Base-by-base conservation (phyloP, 2,329 filamentous ascomycete species). In the Colletotrichum tabaci region DNA sequence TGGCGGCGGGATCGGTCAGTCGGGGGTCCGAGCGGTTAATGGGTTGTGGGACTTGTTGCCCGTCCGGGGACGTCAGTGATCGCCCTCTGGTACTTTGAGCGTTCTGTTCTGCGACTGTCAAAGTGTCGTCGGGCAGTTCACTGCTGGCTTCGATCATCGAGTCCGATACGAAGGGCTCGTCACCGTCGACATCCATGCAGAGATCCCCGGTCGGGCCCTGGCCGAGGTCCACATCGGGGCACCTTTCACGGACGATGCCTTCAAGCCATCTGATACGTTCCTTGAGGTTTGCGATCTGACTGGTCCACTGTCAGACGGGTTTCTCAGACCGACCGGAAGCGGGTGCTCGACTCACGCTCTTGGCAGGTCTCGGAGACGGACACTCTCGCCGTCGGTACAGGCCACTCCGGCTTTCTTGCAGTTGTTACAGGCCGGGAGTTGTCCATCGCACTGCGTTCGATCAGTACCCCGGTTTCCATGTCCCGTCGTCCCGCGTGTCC, bases 231-330 rank as follows among this genome's bases (percentile, higher is more conserved):
- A 87, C 72, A 23, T 84, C 82, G 0, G 85, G 80, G 66, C 85
- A 85, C 61, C 79, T 79, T 35, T 80, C 76, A 15, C 77, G 78
- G 8, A 88, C 67, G 4, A 87, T 81, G 0, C 80, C 80, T 61
- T 88, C 86, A 0, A 87, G 77, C 85, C 85, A 87, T 42, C 77
- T 75, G 18, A 87, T 79, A 0, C 85, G 78, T 4, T 79, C 79
- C 61, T 83, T 83, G 35, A 87, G 75, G 40, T 77, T 82, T 4
- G 80, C 75, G 30, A 82, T 79, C 1, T 35, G 62, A 66, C 52
- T 69, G 15, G 47, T 44, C 13, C 2, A 21, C 40, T 4, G n/a
- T 35, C 8, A 71, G 23, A 58, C 6, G 8, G 12, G 16, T 55
- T 1, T 3, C 2, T 9, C 12, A 40, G 16, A 26, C 13, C 3